Percentiles rank a stretch among this genome's conserved stretches.
phyloP scores from a whole-genome alignment of 495 filamentous ascomycete species.

The Xylaria castorea region DNA sequence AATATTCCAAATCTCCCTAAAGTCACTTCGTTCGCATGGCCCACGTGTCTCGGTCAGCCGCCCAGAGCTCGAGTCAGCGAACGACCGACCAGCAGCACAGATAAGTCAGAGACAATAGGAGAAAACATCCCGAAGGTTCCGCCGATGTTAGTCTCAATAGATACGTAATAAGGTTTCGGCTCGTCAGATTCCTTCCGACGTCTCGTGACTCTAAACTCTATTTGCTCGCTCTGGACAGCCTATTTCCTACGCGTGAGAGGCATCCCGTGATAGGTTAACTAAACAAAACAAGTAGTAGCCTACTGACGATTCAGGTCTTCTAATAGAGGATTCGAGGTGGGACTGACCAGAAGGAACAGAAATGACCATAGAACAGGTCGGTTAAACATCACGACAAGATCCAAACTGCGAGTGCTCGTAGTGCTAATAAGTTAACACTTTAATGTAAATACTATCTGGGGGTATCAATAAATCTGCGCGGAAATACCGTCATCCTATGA shows the following conservation, averaged over 20 bases:
- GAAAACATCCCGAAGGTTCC: neutral
- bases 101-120: neutral
- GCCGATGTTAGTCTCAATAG: neutral
- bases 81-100: neutral
- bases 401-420: neutral
- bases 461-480: slow-evolving; percentile 16
- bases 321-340: neutral
- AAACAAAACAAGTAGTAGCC: neutral
- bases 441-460: neutral
- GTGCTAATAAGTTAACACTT: neutral
- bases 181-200: neutral
- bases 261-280: neutral
- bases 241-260: neutral
- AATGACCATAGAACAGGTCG: neutral
- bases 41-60: slow-evolving; percentile 5
- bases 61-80: neutral
- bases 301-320: neutral
- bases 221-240: neutral
- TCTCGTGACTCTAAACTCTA: neutral
- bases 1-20: neutral
- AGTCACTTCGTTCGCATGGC: no score
- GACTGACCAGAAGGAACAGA: neutral
- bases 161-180: neutral
- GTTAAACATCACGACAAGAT: neutral
- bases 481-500: neutral